A percentile compares a stretch with the other conserved stretches of the same genome.
These are phyloP conservation scores for Kandelia obovata DNA, from an alignment of 345 rosid species.

Conservation along the genomic window DNA sequence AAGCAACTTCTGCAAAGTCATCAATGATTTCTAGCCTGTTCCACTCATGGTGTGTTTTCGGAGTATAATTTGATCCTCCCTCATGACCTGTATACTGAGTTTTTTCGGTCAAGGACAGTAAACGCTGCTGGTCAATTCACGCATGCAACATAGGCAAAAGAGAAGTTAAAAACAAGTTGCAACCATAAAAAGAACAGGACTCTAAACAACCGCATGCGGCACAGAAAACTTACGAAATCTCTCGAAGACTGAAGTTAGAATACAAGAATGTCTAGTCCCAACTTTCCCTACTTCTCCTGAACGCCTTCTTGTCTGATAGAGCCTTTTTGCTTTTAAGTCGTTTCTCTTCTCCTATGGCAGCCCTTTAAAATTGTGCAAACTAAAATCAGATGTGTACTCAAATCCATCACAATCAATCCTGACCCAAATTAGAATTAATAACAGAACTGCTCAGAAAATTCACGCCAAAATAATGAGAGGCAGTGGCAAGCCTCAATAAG, in stretches of 20 bases:
- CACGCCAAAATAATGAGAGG: background rate
- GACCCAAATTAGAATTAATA: background rate
- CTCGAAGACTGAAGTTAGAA: background rate
- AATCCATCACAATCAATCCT: background rate
- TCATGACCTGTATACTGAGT: background rate
- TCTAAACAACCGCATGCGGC: background rate
- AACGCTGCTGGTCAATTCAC: background rate
- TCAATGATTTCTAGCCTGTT: background rate
- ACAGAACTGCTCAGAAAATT: background rate
- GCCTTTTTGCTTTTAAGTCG: conserved; percentile 73
- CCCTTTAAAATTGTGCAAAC: conserved; percentile 37
- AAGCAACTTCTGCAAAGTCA: too few species aligned
- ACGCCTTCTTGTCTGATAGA: conserved; percentile 76
- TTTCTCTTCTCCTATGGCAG: conserved; percentile 77
- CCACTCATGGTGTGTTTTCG: background rate
- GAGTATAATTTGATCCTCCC: background rate
- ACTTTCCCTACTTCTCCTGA: conserved; percentile 69
- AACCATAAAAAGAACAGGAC: background rate
- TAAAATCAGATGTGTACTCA: background rate
- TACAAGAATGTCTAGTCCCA: conserved; percentile 47
- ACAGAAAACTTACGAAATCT: background rate
- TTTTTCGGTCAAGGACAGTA: background rate
- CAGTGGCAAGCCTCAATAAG: background rate
- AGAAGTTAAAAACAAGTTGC: background rate
- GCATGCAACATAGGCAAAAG: background rate